Percentiles rank a stretch among this genome's conserved stretches.
Conservation (phyloP, 148 eudicot species). For the Rheum nobile region DNA sequence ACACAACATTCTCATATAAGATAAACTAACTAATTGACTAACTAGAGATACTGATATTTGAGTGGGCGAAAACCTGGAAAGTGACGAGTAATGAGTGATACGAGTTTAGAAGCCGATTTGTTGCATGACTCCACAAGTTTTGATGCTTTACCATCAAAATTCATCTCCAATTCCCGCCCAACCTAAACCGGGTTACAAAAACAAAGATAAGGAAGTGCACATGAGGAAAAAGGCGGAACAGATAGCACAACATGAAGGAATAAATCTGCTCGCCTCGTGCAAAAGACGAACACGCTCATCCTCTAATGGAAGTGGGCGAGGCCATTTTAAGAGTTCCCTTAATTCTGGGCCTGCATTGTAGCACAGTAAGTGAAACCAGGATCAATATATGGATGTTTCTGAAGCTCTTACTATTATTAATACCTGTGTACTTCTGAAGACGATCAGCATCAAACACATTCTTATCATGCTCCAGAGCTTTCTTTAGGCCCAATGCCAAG, state of each 20-base stretch:
- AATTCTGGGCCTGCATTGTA: conserved; percentile 37
- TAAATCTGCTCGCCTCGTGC: conserved; percentile 43
- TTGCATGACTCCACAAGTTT: conserved; percentile 65
- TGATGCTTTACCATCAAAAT: conserved; percentile 77
- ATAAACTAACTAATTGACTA: not conserved
- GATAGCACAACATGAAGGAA: not conserved
- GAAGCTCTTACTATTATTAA: not conserved
- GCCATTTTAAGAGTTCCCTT: conserved; percentile 60
- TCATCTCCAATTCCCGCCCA: conserved; percentile 64
- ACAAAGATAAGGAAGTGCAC: not conserved
- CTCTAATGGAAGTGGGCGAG: conserved; percentile 70
- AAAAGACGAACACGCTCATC: conserved; percentile 76
- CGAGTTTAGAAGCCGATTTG: conserved; percentile 72
- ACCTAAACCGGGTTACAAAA: conserved; percentile 27
- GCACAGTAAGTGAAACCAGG: too few species aligned
- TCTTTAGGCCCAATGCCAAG: conserved; percentile 68
- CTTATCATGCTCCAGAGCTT: conserved; percentile 56
- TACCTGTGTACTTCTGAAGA: conserved; percentile 52
- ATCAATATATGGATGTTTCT: too few species aligned
- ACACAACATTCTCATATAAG: not conserved
- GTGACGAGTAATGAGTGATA: conserved; percentile 49
- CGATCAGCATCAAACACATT: conserved; percentile 83
- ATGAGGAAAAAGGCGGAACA: not conserved
- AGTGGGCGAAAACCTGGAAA: conserved; percentile 77
- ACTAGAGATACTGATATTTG: not conserved